A percentile compares a stretch with the other conserved stretches of the same genome.
phyloP scores from a whole-genome alignment of 192 early-diverging fungal species.

The Diversispora eburnea region DNA sequence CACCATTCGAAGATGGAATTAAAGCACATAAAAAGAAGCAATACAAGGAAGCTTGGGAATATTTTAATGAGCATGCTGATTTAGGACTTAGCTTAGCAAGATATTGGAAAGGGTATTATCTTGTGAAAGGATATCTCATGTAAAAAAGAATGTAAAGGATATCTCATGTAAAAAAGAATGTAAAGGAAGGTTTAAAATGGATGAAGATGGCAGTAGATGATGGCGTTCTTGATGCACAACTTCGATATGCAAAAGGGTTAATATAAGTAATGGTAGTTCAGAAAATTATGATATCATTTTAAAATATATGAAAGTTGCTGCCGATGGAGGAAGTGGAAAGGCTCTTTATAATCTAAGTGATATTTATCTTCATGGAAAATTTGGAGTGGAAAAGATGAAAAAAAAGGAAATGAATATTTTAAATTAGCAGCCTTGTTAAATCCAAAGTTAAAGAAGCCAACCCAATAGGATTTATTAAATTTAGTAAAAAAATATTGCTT shows the following conservation, averaged over 20 bases:
- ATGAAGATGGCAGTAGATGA: conserved; percentile 12
- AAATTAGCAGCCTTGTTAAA: conserved; percentile 15
- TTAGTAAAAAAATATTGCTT: too few species aligned
- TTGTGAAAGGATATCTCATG: conserved; percentile 10
- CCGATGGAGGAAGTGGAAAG: background rate
- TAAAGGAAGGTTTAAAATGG: background rate
- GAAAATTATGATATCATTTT: background rate
- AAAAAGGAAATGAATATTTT: background rate
- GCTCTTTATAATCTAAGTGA: conserved; percentile 10
- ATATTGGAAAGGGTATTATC: conserved; percentile 28
- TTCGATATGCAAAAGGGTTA: conserved; percentile 15
- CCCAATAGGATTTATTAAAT: too few species aligned
- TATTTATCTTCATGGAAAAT: conserved; percentile 18
- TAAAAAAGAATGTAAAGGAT: too few species aligned
- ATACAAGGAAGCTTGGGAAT: conserved; percentile 9
- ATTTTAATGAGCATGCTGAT: conserved; percentile 17
- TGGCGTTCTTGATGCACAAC: conserved; percentile 18
- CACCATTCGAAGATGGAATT: conserved; percentile 11
- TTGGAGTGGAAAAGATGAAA: background rate
- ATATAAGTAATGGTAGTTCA: background rate
- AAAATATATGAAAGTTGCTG: conserved; percentile 9
- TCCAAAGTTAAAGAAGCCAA: too few species aligned
- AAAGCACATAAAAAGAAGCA: background rate
- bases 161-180: background rate
- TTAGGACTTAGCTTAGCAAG: background rate